These are phyloP conservation scores for Globomyces pollinis-pini DNA, from an alignment of 192 early-diverging fungal genomes.

Conservation along the genomic window DNA sequence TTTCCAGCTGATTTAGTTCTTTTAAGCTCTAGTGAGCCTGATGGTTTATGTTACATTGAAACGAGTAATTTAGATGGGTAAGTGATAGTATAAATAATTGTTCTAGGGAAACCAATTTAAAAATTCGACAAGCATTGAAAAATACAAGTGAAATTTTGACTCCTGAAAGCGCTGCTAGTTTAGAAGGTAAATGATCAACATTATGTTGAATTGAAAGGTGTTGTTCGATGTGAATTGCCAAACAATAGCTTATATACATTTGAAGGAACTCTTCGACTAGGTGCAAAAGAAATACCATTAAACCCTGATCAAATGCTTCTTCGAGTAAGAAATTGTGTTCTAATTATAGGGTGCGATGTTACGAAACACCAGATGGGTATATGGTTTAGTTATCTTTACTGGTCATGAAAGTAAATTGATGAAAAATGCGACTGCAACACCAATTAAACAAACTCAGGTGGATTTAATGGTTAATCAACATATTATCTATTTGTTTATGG, in stretches of 20 bases:
- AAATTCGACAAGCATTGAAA: constrained; percentile 87
- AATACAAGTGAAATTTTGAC: constrained; percentile 72
- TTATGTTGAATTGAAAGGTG: constrained; percentile 43
- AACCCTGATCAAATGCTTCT: constrained; percentile 91
- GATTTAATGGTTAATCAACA: constrained; percentile 87
- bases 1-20: constrained; percentile 91
- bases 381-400: constrained; percentile 89
- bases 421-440: constrained; percentile 87
- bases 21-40: constrained; percentile 86
- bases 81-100: constrained; percentile 44
- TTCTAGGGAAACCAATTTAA: constrained; percentile 88
- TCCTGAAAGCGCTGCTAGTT: constrained; percentile 54
- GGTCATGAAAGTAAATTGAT: constrained; percentile 98
- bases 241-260: constrained; percentile 97
- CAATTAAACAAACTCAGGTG: constrained; percentile 86
- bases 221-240: constrained; percentile 86
- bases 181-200: constrained; percentile 32
- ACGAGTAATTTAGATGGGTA: constrained; percentile 88
- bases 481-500: constrained; percentile 86
- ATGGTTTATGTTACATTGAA: constrained; percentile 96
- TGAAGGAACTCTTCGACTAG: constrained; percentile 66
- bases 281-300: constrained; percentile 68
- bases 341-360: constrained; percentile 68
- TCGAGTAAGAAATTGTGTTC: constrained; percentile 32
- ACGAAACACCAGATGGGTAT: constrained; percentile 91